Evolutionary conservation across 805 yeast species (phyloP), one percentile per base, ranked within the genome.

Genomic region (Scheffersomyces stipitis): DNA sequence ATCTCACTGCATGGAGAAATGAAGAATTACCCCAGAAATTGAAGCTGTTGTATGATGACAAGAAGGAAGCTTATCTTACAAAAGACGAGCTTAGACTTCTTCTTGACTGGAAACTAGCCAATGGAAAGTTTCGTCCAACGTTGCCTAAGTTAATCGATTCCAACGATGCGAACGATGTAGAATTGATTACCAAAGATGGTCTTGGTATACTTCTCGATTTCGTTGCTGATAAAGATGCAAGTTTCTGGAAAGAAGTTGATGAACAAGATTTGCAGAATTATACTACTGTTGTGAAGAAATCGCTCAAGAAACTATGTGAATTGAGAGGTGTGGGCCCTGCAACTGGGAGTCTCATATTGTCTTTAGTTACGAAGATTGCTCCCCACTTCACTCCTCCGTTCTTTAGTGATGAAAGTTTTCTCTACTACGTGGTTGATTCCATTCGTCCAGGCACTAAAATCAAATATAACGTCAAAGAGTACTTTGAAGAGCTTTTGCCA

Each of bases 301-400:
- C 68, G 3, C 31, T 71, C 33, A 61, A 60, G 22, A 44, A 41
- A 17, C 34, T 66, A 4, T 64, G 71, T 40, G 58, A 56, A 27
- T 53, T 73, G 27, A 54, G 55, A 30, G 79, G 78, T 0, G 75
- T 73, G 4, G 79, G 79, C 0, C 76, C 77, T 1, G 79, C 79
- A 5, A 73, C 76, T 4, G 74, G 70, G 3, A 68, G 75, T 29
- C 55, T 73, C 36, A 48, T 73, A 0, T 42, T 69, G 28, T 71
- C 76, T 1, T 42, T 72, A 14, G 31, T 54, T 22, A n/a, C 26
- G 27, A 40, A 51, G 18, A 42, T 58, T 18, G 42, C 49, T 18
- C 34, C 28, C 2, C 15, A 22, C 1, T 43, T 57, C 17, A 54
- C 66, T 2, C 72, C 73, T 1, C 78, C 78, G 0, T 73, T 71